A percentile compares a stretch with the other conserved stretches of the same genome.
These are phyloP conservation scores for Penicillium oxalicum DNA, from an alignment of 2,329 filamentous ascomycete genomes.

Conservation along the genomic window DNA sequence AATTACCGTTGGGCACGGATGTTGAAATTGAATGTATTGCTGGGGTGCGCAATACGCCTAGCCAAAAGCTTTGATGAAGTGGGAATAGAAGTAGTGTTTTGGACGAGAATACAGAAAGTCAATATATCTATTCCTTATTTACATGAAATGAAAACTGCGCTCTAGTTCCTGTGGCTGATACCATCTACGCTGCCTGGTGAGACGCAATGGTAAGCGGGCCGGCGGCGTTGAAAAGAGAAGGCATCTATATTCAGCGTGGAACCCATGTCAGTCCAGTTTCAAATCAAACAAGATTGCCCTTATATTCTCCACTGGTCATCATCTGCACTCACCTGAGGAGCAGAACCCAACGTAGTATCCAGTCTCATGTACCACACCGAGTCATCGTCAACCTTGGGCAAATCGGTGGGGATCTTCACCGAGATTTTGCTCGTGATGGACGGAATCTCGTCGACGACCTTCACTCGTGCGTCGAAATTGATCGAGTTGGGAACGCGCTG, in stretches of 20 bases:
- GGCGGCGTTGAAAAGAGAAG: conserved; percentile 23
- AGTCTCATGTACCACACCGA: conserved; percentile 28
- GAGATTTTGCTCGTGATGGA: conserved; percentile 15
- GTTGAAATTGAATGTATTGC: conserved; percentile 49
- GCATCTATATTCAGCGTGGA: conserved; percentile 17
- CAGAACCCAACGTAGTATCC: conserved; percentile 17
- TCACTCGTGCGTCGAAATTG: conserved; percentile 16
- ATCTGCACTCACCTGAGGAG: conserved; percentile 24
- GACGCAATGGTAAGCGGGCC: conserved; percentile 23
- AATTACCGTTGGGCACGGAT: conserved; percentile 46
- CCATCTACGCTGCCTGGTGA: background rate
- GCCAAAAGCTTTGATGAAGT: background rate
- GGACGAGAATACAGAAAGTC: background rate
- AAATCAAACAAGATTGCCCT: background rate
- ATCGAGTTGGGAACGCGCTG: conserved; percentile 19
- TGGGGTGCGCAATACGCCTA: background rate
- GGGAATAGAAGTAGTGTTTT: background rate
- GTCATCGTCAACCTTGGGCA: conserved; percentile 23
- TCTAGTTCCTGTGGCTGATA: too few relatives aligned
- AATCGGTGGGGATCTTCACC: conserved; percentile 21
- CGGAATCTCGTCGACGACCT: conserved; percentile 16
- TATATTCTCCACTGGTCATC: background rate
- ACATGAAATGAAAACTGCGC: background rate
- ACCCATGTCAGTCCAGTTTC: background rate
- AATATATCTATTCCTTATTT: background rate